A percentile compares a stretch with the other conserved stretches of the same genome.
Evolutionary conservation across 441 rosid genomes (phyloP).

Genomic region (Biscutella laevigata): DNA sequence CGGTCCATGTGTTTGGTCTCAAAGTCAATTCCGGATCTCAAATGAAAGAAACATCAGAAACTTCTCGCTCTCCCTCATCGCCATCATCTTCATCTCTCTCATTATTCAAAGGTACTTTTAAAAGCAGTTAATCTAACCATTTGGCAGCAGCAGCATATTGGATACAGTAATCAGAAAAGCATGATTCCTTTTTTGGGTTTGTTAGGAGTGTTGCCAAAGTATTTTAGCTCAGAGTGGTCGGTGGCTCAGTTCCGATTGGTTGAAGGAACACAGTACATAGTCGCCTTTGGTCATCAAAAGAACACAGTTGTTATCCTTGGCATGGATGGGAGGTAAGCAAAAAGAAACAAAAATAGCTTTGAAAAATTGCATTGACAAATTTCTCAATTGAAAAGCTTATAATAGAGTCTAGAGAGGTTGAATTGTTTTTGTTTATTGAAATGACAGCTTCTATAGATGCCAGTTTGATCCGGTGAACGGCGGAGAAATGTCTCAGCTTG

Average conservation of each 20-base stretch:
- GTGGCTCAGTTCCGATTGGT: conserved; percentile 79
- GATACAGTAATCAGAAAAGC: no score
- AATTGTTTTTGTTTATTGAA: no score
- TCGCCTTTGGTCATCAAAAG: conserved; percentile 86
- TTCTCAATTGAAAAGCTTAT: neutral
- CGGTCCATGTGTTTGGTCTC: conserved; percentile 66
- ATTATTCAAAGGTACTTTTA: conserved; percentile 43
- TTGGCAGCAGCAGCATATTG: neutral
- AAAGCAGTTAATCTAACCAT: neutral
- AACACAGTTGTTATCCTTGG: conserved; percentile 84
- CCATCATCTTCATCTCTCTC: conserved; percentile 52
- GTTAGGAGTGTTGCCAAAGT: conserved; percentile 82
- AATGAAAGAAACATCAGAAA: conserved; percentile 30
- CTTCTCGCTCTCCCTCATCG: conserved; percentile 25
- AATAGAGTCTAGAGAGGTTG: no score
- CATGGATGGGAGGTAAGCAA: conserved; percentile 79
- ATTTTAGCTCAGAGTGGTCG: conserved; percentile 96
- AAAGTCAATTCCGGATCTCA: conserved; percentile 39
- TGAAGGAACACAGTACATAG: conserved; percentile 74
- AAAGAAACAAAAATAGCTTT: neutral
- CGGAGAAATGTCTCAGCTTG: conserved; percentile 88
- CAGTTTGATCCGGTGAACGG: conserved; percentile 77
- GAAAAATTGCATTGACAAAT: neutral
- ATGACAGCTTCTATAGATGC: conserved; percentile 85
- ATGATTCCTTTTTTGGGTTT: no score